Conservation (phyloP, 2,329 filamentous ascomycete genomes). For the Beauveria pseudobassiana region DNA sequence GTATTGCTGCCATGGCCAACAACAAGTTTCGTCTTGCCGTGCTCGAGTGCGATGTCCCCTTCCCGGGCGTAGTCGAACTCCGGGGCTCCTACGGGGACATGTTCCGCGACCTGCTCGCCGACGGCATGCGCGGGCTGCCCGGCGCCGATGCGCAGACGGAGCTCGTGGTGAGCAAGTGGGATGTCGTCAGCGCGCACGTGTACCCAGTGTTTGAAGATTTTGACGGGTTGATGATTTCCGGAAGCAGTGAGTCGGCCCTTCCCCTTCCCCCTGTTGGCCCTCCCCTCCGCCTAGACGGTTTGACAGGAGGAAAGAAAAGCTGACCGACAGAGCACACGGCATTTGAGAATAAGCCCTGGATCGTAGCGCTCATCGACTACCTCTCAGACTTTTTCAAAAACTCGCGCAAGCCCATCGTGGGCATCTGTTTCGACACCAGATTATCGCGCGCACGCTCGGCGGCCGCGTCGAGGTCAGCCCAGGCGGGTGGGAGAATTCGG, state of each 20-base stretch:
- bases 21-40: slow-evolving; percentile 15
- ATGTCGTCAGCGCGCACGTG: slow-evolving; percentile 21
- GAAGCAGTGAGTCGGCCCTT: slow-evolving; percentile 22
- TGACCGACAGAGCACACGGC: slow-evolving; percentile 28
- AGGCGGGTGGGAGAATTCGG: slow-evolving; percentile 38
- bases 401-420: slow-evolving; percentile 29
- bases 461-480: slow-evolving; percentile 30
- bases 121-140: slow-evolving; percentile 19
- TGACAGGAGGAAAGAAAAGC: not conserved
- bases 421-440: slow-evolving; percentile 43
- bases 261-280: too few species aligned
- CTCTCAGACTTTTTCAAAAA: slow-evolving; percentile 23
- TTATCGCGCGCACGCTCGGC: slow-evolving; percentile 35
- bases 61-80: slow-evolving; percentile 19
- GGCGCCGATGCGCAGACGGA: slow-evolving; percentile 14
- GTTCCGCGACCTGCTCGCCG: slow-evolving; percentile 21
- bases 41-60: slow-evolving; percentile 26
- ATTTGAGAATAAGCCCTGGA: slow-evolving; percentile 37
- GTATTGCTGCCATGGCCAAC: slow-evolving; percentile 14
- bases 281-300: too few species aligned
- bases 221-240: slow-evolving; percentile 25
- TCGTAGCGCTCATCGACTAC: slow-evolving; percentile 34
- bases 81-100: slow-evolving; percentile 25
- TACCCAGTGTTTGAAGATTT: slow-evolving; percentile 22
- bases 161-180: slow-evolving; percentile 22